Base-by-base conservation (phyloP, 495 filamentous ascomycete genomes). In the Penicillium silybi region DNA sequence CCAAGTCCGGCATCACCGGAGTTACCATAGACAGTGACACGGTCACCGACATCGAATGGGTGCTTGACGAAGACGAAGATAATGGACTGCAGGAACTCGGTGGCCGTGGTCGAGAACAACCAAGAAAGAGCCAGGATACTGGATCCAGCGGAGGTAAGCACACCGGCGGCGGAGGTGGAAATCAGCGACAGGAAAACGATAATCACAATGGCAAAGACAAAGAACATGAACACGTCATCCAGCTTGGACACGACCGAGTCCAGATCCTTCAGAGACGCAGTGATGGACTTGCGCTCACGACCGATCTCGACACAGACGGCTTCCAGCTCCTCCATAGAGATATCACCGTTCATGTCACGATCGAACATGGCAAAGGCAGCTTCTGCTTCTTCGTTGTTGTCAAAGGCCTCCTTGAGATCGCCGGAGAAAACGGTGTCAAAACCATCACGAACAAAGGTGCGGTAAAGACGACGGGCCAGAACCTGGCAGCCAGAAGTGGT, bases 51-150 rank as follows among this genome's bases (percentile, higher is more conserved):
- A 66, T 97, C 93, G 58, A 97, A 97, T 4, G 92, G 92, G 66
- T 97, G 92, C 74, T 97, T 97, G 63, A 97, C 88, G 59, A 97
- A 96, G 52, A 97, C 92, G 61, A 97, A 97, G 55, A 96, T 86
- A 56, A 92, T 79, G 2, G 89, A 95, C 62, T 95, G 82, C 1
- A 97, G 78, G 56, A 97, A 96, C 59, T 97, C 93, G 63, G 96
- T 91, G 0, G 92, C 92, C 0, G 93, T 97, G 2, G 87, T 86
- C 32, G 89, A 86, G 61, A 97, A 88, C 22, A 97, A 73, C 92
- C 93, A 97, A 1, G 89, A 91, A 8, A 97, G 77, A 8, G 90
- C 93, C 5, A 97, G 78, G 19, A 96, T 79, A 13, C 84, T 79
- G 6, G 89, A 90, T n/a, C 92, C 90, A 13, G 87, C 86, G 19